These are phyloP conservation scores for Chaetomium sp. DNA, from an alignment of 2,329 filamentous ascomycete genomes.

Conservation along the genomic window DNA sequence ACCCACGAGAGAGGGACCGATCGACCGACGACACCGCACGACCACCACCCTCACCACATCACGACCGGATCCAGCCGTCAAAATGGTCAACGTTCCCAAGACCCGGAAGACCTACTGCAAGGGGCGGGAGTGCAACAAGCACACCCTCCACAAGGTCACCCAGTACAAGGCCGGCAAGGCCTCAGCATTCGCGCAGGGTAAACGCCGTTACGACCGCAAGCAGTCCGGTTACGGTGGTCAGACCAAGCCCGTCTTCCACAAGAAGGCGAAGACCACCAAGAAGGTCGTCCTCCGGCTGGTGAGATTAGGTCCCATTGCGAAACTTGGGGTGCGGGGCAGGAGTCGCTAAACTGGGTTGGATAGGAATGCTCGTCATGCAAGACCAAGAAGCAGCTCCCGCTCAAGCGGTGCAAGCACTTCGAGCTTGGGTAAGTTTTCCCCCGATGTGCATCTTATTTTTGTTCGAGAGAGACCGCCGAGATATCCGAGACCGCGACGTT, in stretches of 20 bases:
- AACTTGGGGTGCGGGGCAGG: conserved; percentile 14
- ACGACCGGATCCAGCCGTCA: conserved; percentile 37
- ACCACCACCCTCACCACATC: conserved; percentile 34
- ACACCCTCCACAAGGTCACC: conserved; percentile 78
- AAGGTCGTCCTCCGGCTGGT: conserved; percentile 94
- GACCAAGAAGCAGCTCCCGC: conserved; percentile 93
- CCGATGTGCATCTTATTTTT: conserved; percentile 7
- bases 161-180: conserved; percentile 74
- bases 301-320: conserved; percentile 22
- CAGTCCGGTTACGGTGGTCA: conserved; percentile 99
- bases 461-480: conserved; percentile 28
- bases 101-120: conserved; percentile 86
- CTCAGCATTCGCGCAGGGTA: conserved; percentile 70
- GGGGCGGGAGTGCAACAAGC: conserved; percentile 79
- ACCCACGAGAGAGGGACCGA: conserved; percentile 27
- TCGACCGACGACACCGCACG: conserved; percentile 31
- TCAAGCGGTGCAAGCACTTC: conserved; percentile 99
- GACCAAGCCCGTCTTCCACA: conserved; percentile 99
- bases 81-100: conserved; percentile 81
- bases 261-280: conserved; percentile 99
- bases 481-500: conserved; percentile 11
- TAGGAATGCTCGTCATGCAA: conserved; percentile 93
- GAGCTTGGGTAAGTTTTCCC: conserved; percentile 80
- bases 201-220: conserved; percentile 99
- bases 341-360: conserved; percentile 28